phyloP scores from a whole-genome alignment of 2,329 filamentous ascomycete genomes.

The Boeremia exigua region DNA sequence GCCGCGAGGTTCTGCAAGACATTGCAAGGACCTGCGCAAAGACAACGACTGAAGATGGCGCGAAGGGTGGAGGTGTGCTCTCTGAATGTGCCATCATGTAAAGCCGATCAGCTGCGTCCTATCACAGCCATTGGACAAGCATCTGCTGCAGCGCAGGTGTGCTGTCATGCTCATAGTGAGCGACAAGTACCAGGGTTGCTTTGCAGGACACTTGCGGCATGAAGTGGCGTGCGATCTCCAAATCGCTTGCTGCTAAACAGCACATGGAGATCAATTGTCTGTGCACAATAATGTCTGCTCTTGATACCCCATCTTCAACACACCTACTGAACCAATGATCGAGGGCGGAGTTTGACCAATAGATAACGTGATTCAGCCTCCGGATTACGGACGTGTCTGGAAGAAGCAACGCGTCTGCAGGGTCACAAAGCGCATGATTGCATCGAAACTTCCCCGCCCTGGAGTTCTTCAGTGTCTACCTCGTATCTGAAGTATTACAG shows the following conservation, averaged over 20 bases:
- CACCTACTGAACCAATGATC: conserved; percentile 12
- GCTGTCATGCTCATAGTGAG: not conserved
- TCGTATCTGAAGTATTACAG: not conserved
- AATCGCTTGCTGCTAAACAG: not conserved
- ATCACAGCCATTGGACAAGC: not conserved
- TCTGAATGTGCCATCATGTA: conserved; percentile 32
- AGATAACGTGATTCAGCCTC: conserved; percentile 21
- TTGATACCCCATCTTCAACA: not conserved
- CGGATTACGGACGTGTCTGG: conserved; percentile 15
- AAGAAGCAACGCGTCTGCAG: conserved; percentile 14
- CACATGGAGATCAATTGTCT: not conserved
- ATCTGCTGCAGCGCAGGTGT: not conserved
- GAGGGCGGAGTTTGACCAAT: conserved; percentile 6
- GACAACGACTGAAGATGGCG: conserved; percentile 62
- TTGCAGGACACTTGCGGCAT: not conserved
- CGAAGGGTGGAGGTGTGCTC: conserved; percentile 50
- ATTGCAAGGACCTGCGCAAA: conserved; percentile 64
- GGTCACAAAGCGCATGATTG: conserved; percentile 4
- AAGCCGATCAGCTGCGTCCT: not conserved
- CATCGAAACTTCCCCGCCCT: not conserved
- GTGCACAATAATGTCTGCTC: not conserved
- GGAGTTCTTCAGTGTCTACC: not conserved
- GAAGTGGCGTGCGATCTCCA: not conserved
- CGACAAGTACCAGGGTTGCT: not conserved
- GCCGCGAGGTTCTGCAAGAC: conserved; percentile 66